Evolutionary conservation across 2,329 filamentous ascomycete genomes (phyloP).

Genomic region (Trichophyton verrucosum): DNA sequence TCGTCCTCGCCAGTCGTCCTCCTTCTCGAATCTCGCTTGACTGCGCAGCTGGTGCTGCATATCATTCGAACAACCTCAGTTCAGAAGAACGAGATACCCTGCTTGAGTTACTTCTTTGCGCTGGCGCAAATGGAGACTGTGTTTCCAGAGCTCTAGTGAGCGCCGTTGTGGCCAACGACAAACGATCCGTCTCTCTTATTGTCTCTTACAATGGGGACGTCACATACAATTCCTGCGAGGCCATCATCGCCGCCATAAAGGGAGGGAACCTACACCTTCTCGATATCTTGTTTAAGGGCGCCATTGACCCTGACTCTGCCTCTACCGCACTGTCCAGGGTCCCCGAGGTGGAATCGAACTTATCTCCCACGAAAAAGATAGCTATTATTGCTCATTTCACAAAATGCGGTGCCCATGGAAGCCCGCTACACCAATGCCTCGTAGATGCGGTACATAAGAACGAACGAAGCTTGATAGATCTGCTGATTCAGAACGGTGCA

Average conservation of each 20-base stretch:
- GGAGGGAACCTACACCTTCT: slow-evolving; percentile 38
- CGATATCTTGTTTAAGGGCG: slow-evolving; percentile 36
- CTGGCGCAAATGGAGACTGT: slow-evolving; percentile 43
- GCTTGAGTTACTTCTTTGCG: slow-evolving; percentile 46
- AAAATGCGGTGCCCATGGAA: slow-evolving; percentile 14
- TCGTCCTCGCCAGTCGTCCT: slow-evolving; percentile 42
- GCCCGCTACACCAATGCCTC: slow-evolving; percentile 14
- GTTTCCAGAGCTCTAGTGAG: slow-evolving; percentile 39
- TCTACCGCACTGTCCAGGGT: slow-evolving; percentile 31
- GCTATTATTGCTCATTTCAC: slow-evolving; percentile 14
- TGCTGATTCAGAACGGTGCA: slow-evolving; percentile 16
- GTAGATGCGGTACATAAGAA: slow-evolving; percentile 15
- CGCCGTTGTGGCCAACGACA: slow-evolving; percentile 39
- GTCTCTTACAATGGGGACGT: slow-evolving; percentile 43
- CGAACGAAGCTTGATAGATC: slow-evolving; percentile 15
- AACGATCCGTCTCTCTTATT: slow-evolving; percentile 45
- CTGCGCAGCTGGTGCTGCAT: slow-evolving; percentile 40
- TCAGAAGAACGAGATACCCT: slow-evolving; percentile 41
- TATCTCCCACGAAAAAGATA: slow-evolving; percentile 12
- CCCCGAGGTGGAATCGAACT: slow-evolving; percentile 4
- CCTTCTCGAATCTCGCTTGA: slow-evolving; percentile 40
- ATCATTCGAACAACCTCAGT: slow-evolving; percentile 36
- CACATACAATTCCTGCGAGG: slow-evolving; percentile 41
- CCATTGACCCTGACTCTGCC: slow-evolving; percentile 33
- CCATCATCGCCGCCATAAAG: slow-evolving; percentile 39